A percentile compares a stretch with the other conserved stretches of the same genome.
Evolutionary conservation across 768 basidiomycete species (phyloP).

Genomic region (Rhodosporidiobolus sp.): DNA sequence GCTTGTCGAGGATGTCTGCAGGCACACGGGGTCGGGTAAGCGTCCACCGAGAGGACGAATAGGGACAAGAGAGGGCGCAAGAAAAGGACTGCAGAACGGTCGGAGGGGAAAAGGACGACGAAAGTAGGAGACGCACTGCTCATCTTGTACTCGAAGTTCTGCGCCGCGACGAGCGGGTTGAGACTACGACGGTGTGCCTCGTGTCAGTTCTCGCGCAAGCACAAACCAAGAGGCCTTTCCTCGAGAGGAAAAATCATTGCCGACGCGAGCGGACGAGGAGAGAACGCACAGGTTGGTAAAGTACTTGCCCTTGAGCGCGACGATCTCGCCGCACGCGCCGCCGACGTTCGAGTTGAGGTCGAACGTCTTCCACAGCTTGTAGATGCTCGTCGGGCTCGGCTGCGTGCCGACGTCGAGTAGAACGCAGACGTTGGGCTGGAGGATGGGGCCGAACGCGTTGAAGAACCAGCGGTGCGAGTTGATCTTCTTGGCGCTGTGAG

Average conservation of each 20-base stretch:
- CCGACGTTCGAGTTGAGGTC: constrained; percentile 29
- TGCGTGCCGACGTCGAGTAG: constrained; percentile 91
- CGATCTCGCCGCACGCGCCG: constrained; percentile 77
- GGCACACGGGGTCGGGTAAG: background rate
- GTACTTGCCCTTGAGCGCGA: constrained; percentile 59
- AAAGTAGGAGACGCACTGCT: constrained; percentile 51
- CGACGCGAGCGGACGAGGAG: no score
- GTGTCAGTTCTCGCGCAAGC: no score
- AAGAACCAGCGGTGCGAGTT: constrained; percentile 94
- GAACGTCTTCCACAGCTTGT: constrained; percentile 86
- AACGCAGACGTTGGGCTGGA: constrained; percentile 57
- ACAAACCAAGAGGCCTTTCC: no score
- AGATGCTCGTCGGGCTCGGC: constrained; percentile 81
- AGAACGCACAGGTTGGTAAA: constrained; percentile 53
- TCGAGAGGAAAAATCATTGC: no score
- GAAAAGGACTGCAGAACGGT: no score
- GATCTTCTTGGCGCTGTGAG: constrained; percentile 85
- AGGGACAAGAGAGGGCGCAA: background rate
- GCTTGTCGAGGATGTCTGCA: constrained; percentile 63
- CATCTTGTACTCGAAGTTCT: constrained; percentile 96
- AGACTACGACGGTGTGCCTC: constrained; percentile 53
- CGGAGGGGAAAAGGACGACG: no score
- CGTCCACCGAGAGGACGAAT: background rate
- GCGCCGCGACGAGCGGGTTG: constrained; percentile 72
- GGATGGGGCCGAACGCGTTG: constrained; percentile 79